A percentile compares a stretch with the other conserved stretches of the same genome.
Conservation (phyloP, 768 basidiomycete genomes). For the Kwoniella dejecticola region DNA sequence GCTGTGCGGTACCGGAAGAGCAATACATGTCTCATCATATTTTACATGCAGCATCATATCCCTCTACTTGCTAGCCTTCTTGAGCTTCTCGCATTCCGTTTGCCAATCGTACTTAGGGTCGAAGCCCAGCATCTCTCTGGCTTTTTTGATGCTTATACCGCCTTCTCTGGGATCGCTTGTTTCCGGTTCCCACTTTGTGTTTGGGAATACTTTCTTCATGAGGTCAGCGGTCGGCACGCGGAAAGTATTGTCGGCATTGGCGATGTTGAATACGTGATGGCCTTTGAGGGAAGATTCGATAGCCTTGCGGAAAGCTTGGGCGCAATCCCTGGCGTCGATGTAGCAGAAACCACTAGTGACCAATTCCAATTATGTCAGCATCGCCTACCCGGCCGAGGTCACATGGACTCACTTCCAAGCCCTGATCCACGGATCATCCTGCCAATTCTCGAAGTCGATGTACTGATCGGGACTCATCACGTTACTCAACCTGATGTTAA, state of each 20-base stretch:
- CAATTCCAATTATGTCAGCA: neutral
- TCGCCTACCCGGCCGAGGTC: neutral
- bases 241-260: constrained; percentile 48
- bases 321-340: constrained; percentile 52
- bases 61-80: neutral
- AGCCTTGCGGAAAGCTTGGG: constrained; percentile 48
- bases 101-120: constrained; percentile 52
- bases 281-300: constrained; percentile 44
- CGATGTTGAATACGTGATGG: constrained; percentile 52
- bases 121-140: constrained; percentile 49
- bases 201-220: constrained; percentile 46
- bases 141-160: constrained; percentile 50
- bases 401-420: constrained; percentile 48
- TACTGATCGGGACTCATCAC: constrained; percentile 51
- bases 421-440: constrained; percentile 44
- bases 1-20: neutral
- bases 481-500: constrained; percentile 52
- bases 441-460: constrained; percentile 45
- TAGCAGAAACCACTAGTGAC: constrained; percentile 49
- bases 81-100: constrained; percentile 32
- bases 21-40: neutral
- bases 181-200: constrained; percentile 44
- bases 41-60: neutral
- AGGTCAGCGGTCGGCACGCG: constrained; percentile 41
- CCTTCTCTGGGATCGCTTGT: constrained; percentile 46